Evolutionary conservation across 2,329 filamentous ascomycete species (phyloP).

Genomic region (Talaromyces sp.): DNA sequence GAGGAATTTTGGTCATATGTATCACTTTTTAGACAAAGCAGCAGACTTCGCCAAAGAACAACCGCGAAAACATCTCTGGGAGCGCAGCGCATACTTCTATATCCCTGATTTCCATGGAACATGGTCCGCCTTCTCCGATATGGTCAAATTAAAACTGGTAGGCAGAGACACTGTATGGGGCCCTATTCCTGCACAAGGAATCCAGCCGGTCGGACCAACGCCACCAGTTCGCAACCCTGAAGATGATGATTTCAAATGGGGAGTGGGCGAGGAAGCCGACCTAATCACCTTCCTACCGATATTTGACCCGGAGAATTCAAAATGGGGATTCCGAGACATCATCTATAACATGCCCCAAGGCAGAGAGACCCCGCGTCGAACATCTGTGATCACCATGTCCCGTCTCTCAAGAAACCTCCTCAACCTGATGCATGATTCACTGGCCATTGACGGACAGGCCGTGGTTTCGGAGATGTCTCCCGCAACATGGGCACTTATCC

Average conservation of each 20-base stretch:
- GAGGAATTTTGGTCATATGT: constrained; percentile 53
- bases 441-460: constrained; percentile 63
- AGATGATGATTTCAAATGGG: constrained; percentile 66
- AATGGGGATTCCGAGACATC: constrained; percentile 52
- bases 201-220: constrained; percentile 57
- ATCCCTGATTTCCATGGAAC: constrained; percentile 51
- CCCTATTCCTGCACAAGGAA: constrained; percentile 51
- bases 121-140: constrained; percentile 57
- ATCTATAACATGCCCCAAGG: constrained; percentile 20
- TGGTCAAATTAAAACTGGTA: constrained; percentile 44
- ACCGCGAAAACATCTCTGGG: constrained; percentile 68
- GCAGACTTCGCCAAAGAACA: constrained; percentile 63
- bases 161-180: constrained; percentile 60
- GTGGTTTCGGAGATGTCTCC: constrained; percentile 78
- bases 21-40: constrained; percentile 53
- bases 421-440: constrained; percentile 66
- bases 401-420: constrained; percentile 60
- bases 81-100: constrained; percentile 71
- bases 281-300: constrained; percentile 65
- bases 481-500: constrained; percentile 65
- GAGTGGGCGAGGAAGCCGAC: constrained; percentile 81
- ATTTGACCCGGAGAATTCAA: constrained; percentile 83
- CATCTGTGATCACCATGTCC: constrained; percentile 67
- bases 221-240: constrained; percentile 55
- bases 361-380: constrained; percentile 58